Percentiles rank a stretch among this genome's conserved stretches.
Evolutionary conservation across 495 filamentous ascomycete species (phyloP).

Genomic region (Beverwykella pulmonaria): DNA sequence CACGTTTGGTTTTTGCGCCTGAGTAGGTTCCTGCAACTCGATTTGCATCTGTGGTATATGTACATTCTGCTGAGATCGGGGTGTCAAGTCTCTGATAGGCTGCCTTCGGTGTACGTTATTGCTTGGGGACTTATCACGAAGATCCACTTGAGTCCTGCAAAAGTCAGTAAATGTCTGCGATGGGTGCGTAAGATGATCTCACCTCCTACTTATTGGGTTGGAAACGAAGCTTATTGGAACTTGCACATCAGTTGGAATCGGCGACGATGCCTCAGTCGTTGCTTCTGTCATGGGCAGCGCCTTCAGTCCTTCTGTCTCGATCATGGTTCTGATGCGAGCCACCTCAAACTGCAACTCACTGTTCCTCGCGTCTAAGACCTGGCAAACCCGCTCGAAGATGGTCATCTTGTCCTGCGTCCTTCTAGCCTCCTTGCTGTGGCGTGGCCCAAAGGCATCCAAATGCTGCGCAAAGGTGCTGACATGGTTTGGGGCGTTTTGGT

Average conservation of each 20-base stretch:
- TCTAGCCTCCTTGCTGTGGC: background rate
- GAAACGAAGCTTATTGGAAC: too few species aligned
- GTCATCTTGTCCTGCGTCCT: slow-evolving; percentile 12
- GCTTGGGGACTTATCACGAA: slow-evolving; percentile 6
- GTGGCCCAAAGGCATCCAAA: slow-evolving; percentile 26
- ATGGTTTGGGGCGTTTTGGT: slow-evolving; percentile 17
- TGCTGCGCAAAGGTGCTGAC: slow-evolving; percentile 1
- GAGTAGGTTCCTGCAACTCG: too few species aligned
- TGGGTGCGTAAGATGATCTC: background rate
- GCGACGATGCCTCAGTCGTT: slow-evolving; percentile 11
- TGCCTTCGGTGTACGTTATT: slow-evolving; percentile 1
- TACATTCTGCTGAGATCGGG: slow-evolving; percentile 1
- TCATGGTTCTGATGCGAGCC: background rate
- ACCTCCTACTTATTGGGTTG: background rate
- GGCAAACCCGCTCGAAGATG: slow-evolving; percentile 6
- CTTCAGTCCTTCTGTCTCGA: background rate
- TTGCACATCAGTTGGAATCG: too few species aligned
- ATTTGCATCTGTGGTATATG: slow-evolving; percentile 5
- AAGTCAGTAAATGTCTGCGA: background rate
- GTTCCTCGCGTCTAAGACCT: background rate
- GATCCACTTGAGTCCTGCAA: background rate
- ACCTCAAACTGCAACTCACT: background rate
- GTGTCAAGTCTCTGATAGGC: background rate
- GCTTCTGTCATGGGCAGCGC: background rate
- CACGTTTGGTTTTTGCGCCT: too few species aligned